Base-by-base conservation (phyloP, 805 yeast species). In the Kockiozyma suomiensis region DNA sequence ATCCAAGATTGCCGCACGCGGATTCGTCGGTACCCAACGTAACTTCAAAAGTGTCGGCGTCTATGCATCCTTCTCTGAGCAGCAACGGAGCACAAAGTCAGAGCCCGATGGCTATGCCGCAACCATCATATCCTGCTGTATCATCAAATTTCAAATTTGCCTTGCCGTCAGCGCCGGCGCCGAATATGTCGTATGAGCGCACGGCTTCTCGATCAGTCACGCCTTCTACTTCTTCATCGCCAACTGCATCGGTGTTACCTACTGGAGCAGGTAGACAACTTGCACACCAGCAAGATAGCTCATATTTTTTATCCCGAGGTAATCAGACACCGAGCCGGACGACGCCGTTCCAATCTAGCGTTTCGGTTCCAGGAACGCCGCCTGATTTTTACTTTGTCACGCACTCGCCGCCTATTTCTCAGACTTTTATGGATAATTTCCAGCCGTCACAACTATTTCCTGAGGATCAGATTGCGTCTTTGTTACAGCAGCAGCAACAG, bases 391-490 rank as follows among this genome's bases (percentile, higher is more conserved):
- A 59, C 53, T 61, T 73, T 35, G 73, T 73, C 25, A 72, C 75
- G 15, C 69, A 67, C 42, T 62, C 74, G 13, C 64, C 72, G 7
- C 70, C 69, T 8, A 49, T 60, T 8, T 57, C 71, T 4, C 68
- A 68, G 51, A 51, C 64, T 13, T 79, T 80, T 67, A 74, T 77
- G 56, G 83, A 80, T 54, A 80, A 80, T 62, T 82, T 82, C 71
- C 83, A 82, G 69, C 85, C 85, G 17, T 77, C 83, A 15, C 85
- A 81, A 62, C 75, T 82, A 63, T 82, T 82, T 65, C 85, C 85
- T 4, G 68, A 77, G 66, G 65, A 32, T 50, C 55, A 53, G 41
- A n/a, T 43, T 10, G 28, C 37, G 17, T 45, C 56, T 21, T 15
- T 47, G 33, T n/a, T 38, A 26, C 54, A 33, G 21, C 37, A 21